These are phyloP conservation scores for Exophiala oligosperma DNA, from an alignment of 2,329 filamentous ascomycete species.

Conservation along the genomic window DNA sequence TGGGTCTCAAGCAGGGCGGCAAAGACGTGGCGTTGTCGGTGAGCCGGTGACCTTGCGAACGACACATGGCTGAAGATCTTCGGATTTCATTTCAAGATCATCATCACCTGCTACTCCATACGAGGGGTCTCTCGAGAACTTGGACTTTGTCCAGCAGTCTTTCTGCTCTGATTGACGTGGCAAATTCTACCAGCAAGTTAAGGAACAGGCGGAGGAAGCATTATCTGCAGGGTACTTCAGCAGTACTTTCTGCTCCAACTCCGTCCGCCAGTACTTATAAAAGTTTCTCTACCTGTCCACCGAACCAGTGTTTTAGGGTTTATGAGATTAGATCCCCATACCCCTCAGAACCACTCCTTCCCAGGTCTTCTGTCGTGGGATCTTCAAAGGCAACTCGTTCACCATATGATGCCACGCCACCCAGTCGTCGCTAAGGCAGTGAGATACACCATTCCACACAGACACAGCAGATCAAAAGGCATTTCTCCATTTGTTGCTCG, in stretches of 20 bases:
- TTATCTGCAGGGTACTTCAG: slow-evolving; percentile 15
- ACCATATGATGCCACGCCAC: neutral
- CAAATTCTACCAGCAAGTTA: slow-evolving; percentile 15
- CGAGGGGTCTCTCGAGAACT: slow-evolving; percentile 2
- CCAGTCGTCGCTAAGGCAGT: neutral
- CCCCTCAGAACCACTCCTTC: neutral
- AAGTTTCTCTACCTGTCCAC: too few relatives aligned
- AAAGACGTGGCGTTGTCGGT: slow-evolving; percentile 20
- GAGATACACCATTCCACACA: neutral
- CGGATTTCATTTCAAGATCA: neutral
- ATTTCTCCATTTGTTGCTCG: neutral
- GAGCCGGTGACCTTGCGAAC: slow-evolving; percentile 12
- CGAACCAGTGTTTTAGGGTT: too few relatives aligned
- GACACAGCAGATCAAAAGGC: slow-evolving; percentile 2
- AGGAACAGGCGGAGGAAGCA: slow-evolving; percentile 6
- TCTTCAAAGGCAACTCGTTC: neutral
- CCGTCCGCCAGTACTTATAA: too few relatives aligned
- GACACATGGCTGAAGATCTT: slow-evolving; percentile 25
- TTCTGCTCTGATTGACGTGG: slow-evolving; percentile 20
- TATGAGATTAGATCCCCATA: neutral
- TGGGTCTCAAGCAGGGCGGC: slow-evolving; percentile 18
- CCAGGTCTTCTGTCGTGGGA: neutral
- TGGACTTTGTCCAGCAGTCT: slow-evolving; percentile 9
- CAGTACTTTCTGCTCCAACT: neutral
- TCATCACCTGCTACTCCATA: neutral